Base-by-base conservation (phyloP, 306 rosid genomes). In the Abrus precatorius region DNA sequence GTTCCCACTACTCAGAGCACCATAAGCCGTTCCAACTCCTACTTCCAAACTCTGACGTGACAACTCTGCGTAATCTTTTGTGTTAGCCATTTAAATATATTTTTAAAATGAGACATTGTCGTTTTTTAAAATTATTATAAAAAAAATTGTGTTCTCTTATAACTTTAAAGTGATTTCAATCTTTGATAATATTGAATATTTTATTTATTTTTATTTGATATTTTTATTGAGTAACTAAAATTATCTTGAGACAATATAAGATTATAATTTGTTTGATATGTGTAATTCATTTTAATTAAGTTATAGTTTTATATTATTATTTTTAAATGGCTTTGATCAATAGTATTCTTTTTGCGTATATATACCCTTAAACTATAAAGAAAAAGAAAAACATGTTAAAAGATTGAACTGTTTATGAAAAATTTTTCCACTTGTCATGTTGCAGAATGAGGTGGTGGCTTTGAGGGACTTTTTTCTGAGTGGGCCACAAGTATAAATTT, bases 1-100 rank as follows among this genome's bases (percentile, higher is more conserved):
- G 54, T 50, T 55, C 80, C 88, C 85, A 86, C 92, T 72, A 44
- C 63, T 5, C 61, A 53, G 38, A 81, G 89, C 84, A 88, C 80
- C 90, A 80, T 62, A 32, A 81, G 53, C 48, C 66, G 1, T 61
- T 59, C 47, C 72, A 75, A 30, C 72, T 47, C 33, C 12, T 63
- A 12, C 59, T 74, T 70, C 47, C 80, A 45, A 54, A 54, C 56
- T 45, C 32, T 69, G 80, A 88, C 45, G 67, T 81, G 86, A 78
- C 85, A 71, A 71, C 61, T 44, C 63, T 64, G 38, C 30, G 6
- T 81, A 5, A 32, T 74, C 36, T 43, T 32, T 43, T n/a, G 9
- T 47, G 34, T 71, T 32, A 56, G 41, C 8, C 11, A 5, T 14
- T 64, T 64, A 11, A 7, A 36, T 44, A 5, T 2, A 2, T 3